Evolutionary conservation across 345 rosid genomes (phyloP).

Genomic region (Durio zibethinus): DNA sequence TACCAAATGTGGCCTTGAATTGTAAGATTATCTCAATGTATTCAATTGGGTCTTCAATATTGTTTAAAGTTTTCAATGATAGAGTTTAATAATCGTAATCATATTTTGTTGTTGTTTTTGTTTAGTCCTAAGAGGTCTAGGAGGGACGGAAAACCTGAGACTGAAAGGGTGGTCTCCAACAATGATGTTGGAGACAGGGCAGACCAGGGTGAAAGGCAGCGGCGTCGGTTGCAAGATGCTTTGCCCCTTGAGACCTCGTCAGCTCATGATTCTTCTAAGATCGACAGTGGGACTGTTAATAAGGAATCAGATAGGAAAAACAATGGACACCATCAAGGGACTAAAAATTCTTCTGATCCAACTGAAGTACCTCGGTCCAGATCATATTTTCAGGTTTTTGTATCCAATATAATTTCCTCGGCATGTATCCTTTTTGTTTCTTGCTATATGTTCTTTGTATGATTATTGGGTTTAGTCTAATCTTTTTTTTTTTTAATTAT

Average conservation of each 20-base stretch:
- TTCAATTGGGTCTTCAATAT: not conserved
- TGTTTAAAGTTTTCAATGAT: not conserved
- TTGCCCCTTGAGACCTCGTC: conserved; percentile 48
- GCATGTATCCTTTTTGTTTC: not conserved
- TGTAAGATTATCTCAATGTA: not conserved
- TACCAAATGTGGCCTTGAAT: not conserved
- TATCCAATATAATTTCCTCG: not conserved
- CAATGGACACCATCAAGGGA: conserved; percentile 33
- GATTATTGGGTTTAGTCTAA: not conserved
- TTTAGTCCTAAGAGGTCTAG: conserved; percentile 78
- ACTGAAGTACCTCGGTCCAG: conserved; percentile 49
- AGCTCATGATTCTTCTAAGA: conserved; percentile 28
- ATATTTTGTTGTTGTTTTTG: conserved; percentile 9
- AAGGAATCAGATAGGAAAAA: conserved; percentile 51
- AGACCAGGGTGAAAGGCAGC: conserved; percentile 42
- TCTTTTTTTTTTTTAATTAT: not conserved
- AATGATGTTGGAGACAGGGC: conserved; percentile 31
- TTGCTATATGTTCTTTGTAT: not conserved
- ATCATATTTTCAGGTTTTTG: conserved; percentile 66
- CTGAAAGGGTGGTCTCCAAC: conserved; percentile 37
- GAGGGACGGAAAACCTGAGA: conserved; percentile 62
- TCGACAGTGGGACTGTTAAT: conserved; percentile 27
- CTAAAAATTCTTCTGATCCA: conserved; percentile 39
- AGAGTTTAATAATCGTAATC: not conserved
- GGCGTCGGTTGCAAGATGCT: conserved; percentile 48